Base-by-base conservation (phyloP, 192 early-diverging fungal genomes). In the Dimargaris cristalligena region DNA sequence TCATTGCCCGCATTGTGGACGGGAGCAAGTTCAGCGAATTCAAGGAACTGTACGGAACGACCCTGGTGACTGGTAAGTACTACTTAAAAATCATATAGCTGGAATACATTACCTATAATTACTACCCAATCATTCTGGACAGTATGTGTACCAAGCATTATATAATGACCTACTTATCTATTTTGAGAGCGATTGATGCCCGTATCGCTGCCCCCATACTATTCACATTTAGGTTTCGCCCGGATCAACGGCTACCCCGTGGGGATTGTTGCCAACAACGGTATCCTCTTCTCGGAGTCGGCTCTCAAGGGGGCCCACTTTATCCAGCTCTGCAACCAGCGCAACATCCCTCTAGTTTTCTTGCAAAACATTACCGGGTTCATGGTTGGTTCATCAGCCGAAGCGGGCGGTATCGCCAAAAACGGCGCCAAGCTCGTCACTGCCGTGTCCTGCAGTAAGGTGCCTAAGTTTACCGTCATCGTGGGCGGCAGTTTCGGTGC, bases 341-440 rank as follows among this genome's bases (percentile, higher is more conserved):
- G 92, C 47, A 74, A 74, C 33, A 90, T 94, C 45, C 92, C 92
- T 10, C 71, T 94, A 29, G 76, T 94, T 11, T 97, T 97, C 66
- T 73, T 97, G 62, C 93, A 97, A 61, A 94, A 97, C 67, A 97
- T 97, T 62, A 93, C 90, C 29, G 90, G 91, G 38, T 94, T 94
- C 73, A 97, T 97, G 93, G 91, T 97, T 8, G 91, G 91, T 31
- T 81, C 87, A 31, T 83, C 82, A 25, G 93, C 91, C 33, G 93
- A 97, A 71, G 89, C 90, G 18, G 86, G 86, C 54, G 93, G 93
- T 59, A 97, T 97, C 71, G 93, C 93, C 52, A 97, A 93, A 74
- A 91, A 97, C 68, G 93, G 93, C 23, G 91, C 91, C 61, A 97
- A 97, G 68, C 77, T 97, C 68, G 93, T 97, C 0, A 93, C 87